Conservation (phyloP, 169 alveolate species). For the Blepharisma undulans region DNA sequence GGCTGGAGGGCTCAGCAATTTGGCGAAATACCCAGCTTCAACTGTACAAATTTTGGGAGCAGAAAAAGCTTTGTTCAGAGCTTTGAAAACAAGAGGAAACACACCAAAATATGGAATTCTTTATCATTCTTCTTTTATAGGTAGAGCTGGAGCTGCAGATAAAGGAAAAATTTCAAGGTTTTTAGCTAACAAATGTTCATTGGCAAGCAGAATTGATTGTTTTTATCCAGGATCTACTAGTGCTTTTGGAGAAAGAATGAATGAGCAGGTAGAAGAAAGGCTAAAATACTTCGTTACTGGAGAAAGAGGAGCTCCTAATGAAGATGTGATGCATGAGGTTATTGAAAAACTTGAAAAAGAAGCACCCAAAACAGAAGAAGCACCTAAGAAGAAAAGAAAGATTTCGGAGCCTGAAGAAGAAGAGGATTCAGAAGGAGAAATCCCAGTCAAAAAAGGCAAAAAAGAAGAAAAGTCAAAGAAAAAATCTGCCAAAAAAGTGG, state of each 20-base stretch:
- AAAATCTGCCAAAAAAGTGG: slow-evolving; percentile 14
- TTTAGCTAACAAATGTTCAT: slow-evolving; percentile 98
- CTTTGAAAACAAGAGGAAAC: slow-evolving; percentile 96
- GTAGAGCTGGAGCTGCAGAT: slow-evolving; percentile 96
- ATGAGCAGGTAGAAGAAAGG: slow-evolving; percentile 94
- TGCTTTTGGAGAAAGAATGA: slow-evolving; percentile 93
- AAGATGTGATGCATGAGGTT: slow-evolving; percentile 62
- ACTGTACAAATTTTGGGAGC: slow-evolving; percentile 99
- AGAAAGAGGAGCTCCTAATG: slow-evolving; percentile 79
- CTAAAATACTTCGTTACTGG: slow-evolving; percentile 90
- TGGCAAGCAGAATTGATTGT: slow-evolving; percentile 97
- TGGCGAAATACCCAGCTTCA: slow-evolving; percentile 99
- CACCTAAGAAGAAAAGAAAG: slow-evolving; percentile 8
- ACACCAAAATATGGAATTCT: slow-evolving; percentile 99
- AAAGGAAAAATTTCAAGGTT: slow-evolving; percentile 98
- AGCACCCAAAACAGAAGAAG: slow-evolving; percentile 45
- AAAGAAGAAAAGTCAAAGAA: not conserved
- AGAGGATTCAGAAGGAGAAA: slow-evolving; percentile 52
- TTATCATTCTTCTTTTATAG: slow-evolving; percentile 98
- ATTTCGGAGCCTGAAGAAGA: slow-evolving; percentile 34
- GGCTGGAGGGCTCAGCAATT: slow-evolving; percentile 97
- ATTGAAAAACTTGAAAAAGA: slow-evolving; percentile 69
- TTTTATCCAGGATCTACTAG: slow-evolving; percentile 80
- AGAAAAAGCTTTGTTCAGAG: slow-evolving; percentile 98
- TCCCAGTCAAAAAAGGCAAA: slow-evolving; percentile 9